Base-by-base conservation (phyloP, 371 early-diverging fungal genomes). In the Mortierella sp. region DNA sequence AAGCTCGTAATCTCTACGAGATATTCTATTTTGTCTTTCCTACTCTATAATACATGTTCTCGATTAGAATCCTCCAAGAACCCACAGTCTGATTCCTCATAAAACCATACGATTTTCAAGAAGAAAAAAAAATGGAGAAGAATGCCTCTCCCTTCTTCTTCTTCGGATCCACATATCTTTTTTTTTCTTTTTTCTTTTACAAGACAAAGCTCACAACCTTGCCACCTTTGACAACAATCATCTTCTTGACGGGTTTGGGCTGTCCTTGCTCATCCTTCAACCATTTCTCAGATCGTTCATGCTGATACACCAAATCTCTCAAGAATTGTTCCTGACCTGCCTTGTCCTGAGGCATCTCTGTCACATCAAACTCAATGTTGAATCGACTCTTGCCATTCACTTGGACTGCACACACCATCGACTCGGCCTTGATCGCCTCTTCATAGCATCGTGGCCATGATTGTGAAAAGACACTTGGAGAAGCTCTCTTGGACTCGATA, bases 371-470 rank as follows among this genome's bases (percentile, higher is more conserved):
- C n/a, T 85, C 83, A 12, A 95, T 63, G 46, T 81, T 89, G 43
- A 93, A 89, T 53, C 93, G 85, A 6, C 88, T 88, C 73, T 95
- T 95, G 69, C 96, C 95, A 74, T 96, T 94, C 37, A 96, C 73
- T 72, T 92, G 92, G 48, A 91, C 80, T 4, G 85, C 84, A 62
- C 89, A 89, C 1, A 84, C 77, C 1, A 88, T 37, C 60, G 84
- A 81, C 53, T 89, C 86, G 23, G 77, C 85, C 51, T 75, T 84
- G 43, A 91, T 56, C 0, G 87, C 89, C 18, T 72, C 64, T 46
- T 84, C 70, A 67, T 93, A 85, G n/a, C 87, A 80, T 14, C 62
- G 56, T 1, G 94, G 93, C 95, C 95, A 94, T 0, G 68, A 4
- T 65, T 90, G 85, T 2, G 81, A 66, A 76, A 92, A 89, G 4